phyloP scores from a whole-genome alignment of 2,329 filamentous ascomycete species.

The Monilinia laxa region DNA sequence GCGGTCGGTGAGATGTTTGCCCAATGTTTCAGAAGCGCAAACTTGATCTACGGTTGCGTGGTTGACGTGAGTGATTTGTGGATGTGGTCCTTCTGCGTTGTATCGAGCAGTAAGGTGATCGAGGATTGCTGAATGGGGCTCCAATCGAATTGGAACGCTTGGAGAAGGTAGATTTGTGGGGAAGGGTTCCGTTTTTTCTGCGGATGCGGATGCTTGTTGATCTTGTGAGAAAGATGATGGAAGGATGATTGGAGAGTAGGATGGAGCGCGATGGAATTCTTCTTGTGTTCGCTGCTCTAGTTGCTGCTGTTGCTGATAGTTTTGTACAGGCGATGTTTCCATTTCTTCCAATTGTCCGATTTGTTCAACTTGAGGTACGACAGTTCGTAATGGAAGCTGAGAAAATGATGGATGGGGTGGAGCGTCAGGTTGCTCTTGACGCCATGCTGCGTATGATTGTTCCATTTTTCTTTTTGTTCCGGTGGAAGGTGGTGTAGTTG shows the following conservation, averaged over 20 bases:
- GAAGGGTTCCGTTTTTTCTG: not conserved
- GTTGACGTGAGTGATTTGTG: not conserved
- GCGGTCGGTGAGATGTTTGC: conserved; percentile 25
- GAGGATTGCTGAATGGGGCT: not conserved
- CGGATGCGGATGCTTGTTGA: not conserved
- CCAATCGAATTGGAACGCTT: not conserved
- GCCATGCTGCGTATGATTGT: conserved; percentile 1
- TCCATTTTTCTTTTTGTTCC: conserved; percentile 6
- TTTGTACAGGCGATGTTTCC: not conserved
- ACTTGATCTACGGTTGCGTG: not conserved
- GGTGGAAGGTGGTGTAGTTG: not conserved
- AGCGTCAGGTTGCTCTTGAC: not conserved
- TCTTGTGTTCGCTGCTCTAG: not conserved
- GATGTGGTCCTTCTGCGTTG: conserved; percentile 10
- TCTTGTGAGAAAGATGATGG: not conserved
- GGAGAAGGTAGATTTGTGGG: not conserved
- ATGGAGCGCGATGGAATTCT: not conserved
- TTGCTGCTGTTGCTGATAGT: not conserved
- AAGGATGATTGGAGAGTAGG: not conserved
- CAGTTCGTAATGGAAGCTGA: not conserved
- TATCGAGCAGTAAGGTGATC: not conserved
- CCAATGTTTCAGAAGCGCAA: conserved; percentile 19
- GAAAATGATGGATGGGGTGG: not conserved
- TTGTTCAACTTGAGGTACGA: not conserved
- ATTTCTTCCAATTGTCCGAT: not conserved